Conservation (phyloP, 1,284 basidiomycete genomes). For the Puccinia horiana region DNA sequence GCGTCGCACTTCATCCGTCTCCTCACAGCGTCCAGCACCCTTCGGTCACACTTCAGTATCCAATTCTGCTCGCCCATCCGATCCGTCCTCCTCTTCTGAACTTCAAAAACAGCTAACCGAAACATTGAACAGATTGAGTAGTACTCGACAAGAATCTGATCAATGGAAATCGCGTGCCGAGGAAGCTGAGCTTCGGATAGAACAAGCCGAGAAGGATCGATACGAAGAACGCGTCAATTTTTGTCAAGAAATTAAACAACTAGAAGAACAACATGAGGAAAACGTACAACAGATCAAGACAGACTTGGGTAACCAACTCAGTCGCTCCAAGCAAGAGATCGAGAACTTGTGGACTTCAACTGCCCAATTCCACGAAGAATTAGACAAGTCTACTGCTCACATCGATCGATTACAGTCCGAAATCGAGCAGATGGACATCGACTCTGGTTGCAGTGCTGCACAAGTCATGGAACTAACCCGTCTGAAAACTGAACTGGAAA, state of each 20-base stretch:
- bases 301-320: background rate
- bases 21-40: slow-evolving; percentile 15
- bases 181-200: background rate
- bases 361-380: background rate
- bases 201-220: background rate
- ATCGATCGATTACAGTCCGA: background rate
- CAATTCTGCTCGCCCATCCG: background rate
- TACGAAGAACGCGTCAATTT: slow-evolving; percentile 15
- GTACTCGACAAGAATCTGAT: slow-evolving; percentile 15
- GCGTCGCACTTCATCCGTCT: slow-evolving; percentile 30
- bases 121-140: background rate
- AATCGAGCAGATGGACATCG: slow-evolving; percentile 32
- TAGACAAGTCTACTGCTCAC: background rate
- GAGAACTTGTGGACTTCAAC: background rate
- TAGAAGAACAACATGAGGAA: background rate
- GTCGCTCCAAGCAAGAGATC: background rate
- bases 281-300: background rate
- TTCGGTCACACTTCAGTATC: background rate
- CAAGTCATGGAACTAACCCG: slow-evolving; percentile 27
- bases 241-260: slow-evolving; percentile 1
- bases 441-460: slow-evolving; percentile 7
- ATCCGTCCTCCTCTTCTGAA: background rate
- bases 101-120: slow-evolving; percentile 20
- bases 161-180: background rate
- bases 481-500: slow-evolving; percentile 15